Conservation (phyloP, 2,329 filamentous ascomycete species). For the Leptographium galeiforme region DNA sequence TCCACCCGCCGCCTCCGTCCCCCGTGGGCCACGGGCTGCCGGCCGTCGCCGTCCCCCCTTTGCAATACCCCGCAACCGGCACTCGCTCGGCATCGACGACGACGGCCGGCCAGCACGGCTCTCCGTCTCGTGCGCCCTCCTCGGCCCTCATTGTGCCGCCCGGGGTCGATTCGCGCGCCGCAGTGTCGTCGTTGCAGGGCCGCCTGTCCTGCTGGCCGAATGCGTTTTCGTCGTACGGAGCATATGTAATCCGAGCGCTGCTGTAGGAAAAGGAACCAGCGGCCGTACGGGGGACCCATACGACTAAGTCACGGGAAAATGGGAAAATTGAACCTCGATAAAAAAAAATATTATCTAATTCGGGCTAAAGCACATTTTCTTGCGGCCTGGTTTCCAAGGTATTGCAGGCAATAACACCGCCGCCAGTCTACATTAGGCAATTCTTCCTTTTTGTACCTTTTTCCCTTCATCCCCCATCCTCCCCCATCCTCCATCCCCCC, state of each 20-base stretch:
- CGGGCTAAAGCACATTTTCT: too few species aligned
- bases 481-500: neutral
- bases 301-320: neutral
- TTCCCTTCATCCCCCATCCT: too few species aligned
- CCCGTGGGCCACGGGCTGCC: too few species aligned
- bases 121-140: neutral
- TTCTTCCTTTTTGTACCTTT: neutral
- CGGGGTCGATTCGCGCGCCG: neutral
- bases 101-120: neutral
- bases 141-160: neutral
- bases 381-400: too few species aligned
- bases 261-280: too few species aligned
- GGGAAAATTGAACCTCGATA: too few species aligned
- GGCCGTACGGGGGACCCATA: neutral
- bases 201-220: neutral
- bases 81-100: neutral
- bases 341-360: neutral
- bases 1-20: too few species aligned
- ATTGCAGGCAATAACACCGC: too few species aligned
- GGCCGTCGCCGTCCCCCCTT: too few species aligned
- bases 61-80: neutral
- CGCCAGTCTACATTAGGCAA: neutral
- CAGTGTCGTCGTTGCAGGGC: neutral
- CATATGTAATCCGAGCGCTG: too few species aligned
- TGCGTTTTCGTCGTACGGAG: too few species aligned